Evolutionary conservation across 2,329 filamentous ascomycete genomes (phyloP), one percentile per base, ranked within the genome.

Genomic region (Fusarium domesticum): DNA sequence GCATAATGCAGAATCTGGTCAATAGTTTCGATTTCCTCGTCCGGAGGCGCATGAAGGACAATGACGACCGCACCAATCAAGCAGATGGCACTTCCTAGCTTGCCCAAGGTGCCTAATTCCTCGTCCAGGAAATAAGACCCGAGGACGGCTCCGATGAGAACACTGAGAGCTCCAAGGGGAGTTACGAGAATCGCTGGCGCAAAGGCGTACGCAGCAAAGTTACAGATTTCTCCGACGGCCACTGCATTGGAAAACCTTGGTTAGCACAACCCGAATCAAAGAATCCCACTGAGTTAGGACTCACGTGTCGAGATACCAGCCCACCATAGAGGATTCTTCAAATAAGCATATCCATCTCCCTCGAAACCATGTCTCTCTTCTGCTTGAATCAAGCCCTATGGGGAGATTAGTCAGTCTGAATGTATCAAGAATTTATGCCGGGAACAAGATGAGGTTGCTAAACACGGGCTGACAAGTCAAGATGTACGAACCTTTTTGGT

Each of bases 161-260:
- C 95, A 64, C 89, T 93, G 51, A 98, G 77, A 43, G 93, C 93
- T 50, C 93, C 93, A 18, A 98, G 75, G 18, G 93, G 93, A 5
- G 93, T 98, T 32, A 98, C 93, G 41, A 98, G 78, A 69, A 98
- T 98, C n/a, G 93, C 95, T 32, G 93, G 93, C 55, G 93, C 93
- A 70, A 97, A 98, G 6, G 93, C 93, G 66, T 98, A 98, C 50
- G 93, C 93, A 39, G 91, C 91, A 66, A 98, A 98, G 70, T 98
- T 98, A 71, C 90, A 95, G 46, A 96, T 75, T 71, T 98, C 93
- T 63, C 93, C 93, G 35, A 95, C 71, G 48, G 90, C 87, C 81
- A 98, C 89, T 95, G 60, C 42, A 34, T 39, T 35, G 25, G 42
- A 37, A 42, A n/a, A 16, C 35, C 41, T 47, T 28, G 23, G 47